Evolutionary conservation across 345 rosid species (phyloP).

Genomic region (Citrus medica): DNA sequence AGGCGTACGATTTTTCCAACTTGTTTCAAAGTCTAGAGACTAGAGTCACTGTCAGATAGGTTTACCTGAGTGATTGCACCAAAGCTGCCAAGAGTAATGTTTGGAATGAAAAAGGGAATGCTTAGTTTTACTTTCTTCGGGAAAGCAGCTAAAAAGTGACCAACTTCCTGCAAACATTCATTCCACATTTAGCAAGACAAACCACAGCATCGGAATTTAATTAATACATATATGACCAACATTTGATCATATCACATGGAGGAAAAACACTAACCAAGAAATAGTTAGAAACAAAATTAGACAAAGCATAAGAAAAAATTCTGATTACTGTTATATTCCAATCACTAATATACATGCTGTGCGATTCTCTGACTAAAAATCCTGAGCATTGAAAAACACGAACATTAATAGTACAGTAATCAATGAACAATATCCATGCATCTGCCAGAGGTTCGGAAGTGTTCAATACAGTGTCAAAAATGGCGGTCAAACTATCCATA

Average conservation of each 20-base stretch:
- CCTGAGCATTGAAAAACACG: background rate
- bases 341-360: background rate
- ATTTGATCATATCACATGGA: too few species aligned
- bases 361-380: background rate
- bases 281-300: background rate
- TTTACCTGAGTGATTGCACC: conserved; percentile 95
- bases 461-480: background rate
- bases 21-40: conserved; percentile 2
- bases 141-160: conserved; percentile 84
- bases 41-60: conserved; percentile 8
- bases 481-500: background rate
- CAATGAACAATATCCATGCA: background rate
- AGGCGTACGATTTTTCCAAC: conserved; percentile 8
- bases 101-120: conserved; percentile 92
- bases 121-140: conserved; percentile 91
- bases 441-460: background rate
- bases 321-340: background rate
- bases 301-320: background rate
- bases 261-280: background rate
- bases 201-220: background rate
- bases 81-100: conserved; percentile 96
- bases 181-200: conserved; percentile 9
- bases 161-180: conserved; percentile 66
- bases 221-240: background rate
- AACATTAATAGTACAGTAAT: background rate